Base-by-base conservation (phyloP, 1,284 basidiomycete genomes). In the Limonomyces culmigenus region DNA sequence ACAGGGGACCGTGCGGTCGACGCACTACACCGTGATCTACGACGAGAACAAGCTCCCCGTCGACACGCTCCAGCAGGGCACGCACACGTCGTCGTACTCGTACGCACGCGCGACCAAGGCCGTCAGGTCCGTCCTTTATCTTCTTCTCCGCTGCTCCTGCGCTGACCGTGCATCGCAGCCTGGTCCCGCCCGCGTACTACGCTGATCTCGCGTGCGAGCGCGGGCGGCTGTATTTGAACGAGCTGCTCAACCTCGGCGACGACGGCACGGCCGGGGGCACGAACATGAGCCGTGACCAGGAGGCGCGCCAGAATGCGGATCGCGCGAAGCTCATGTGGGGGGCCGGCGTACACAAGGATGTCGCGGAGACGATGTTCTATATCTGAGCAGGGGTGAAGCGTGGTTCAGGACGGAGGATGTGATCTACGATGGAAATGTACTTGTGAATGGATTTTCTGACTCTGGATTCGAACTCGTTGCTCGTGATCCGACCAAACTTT, bases 201-300 rank as follows among this genome's bases (percentile, higher is more conserved):
- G 74, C 78, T 12, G 78, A 83, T 51, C 54, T 84, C 34, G 79
- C 77, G 1, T 83, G 78, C 50, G 77, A 83, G 52, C 59, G 78
- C 8, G 80, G 73, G 0, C 54, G 79, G 23, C 74, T 60, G 47
- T 84, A 80, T 46, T 44, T 84, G 30, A 76, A 78, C 41, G 67
- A 73, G 2, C 71, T 79, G 39, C 51, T 83, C 45, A 55, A 52
- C 39, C 56, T 59, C 15, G 55, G 51, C 3, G 66, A 70, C 30
- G 67, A 68, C 16, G 10, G 11, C 30, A 32, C 11, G 10, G 47
- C 34, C 40, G 50, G 45, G 40, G 49, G 45, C 20, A 47, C 50
- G 0, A 34, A 40, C 35, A 45, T 41, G 15, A 30, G 43, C 23
- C 8, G n/a, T 32, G 66, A 74, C 4, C 62, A 62, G 25, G 62